Evolutionary conservation across 768 basidiomycete genomes (phyloP).

Genomic region (Lactifluus hygrophoroides): DNA sequence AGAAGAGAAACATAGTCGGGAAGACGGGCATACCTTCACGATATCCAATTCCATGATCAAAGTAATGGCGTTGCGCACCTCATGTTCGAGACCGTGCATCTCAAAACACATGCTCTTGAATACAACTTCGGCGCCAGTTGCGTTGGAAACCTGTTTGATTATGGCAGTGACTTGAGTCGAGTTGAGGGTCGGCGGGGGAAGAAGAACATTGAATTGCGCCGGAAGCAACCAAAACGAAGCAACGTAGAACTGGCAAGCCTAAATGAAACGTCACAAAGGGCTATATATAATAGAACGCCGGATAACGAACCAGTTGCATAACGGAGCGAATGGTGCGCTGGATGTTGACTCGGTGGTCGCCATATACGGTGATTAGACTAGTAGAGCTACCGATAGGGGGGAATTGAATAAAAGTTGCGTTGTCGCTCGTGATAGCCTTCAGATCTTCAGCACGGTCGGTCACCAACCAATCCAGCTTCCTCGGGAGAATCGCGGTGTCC

Average conservation of each 20-base stretch:
- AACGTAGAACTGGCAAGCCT: constrained; percentile 94
- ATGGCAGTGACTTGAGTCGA: constrained; percentile 75
- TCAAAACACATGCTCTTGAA: constrained; percentile 98
- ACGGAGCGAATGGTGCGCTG: constrained; percentile 89
- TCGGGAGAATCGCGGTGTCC: constrained; percentile 89
- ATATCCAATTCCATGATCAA: constrained; percentile 89
- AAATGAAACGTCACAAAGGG: constrained; percentile 21
- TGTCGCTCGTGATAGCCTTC: constrained; percentile 89
- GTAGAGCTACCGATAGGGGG: constrained; percentile 89
- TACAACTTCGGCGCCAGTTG: constrained; percentile 87
- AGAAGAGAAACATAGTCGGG: background rate
- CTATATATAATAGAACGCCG: background rate
- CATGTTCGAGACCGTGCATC: constrained; percentile 87
- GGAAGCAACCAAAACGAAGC: constrained; percentile 98
- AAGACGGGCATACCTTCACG: constrained; percentile 56
- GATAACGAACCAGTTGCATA: constrained; percentile 78
- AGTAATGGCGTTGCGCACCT: constrained; percentile 77
- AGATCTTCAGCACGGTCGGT: constrained; percentile 94
- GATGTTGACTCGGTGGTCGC: constrained; percentile 89
- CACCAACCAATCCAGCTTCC: constrained; percentile 98
- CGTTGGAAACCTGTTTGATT: constrained; percentile 77
- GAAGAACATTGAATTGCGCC: constrained; percentile 84
- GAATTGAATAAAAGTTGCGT: constrained; percentile 91
- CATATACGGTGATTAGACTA: constrained; percentile 88
- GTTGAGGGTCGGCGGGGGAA: constrained; percentile 76